These are phyloP conservation scores for Tillandsia leiboldiana DNA, from an alignment of 176 grass and related monocot species.

Conservation along the genomic window DNA sequence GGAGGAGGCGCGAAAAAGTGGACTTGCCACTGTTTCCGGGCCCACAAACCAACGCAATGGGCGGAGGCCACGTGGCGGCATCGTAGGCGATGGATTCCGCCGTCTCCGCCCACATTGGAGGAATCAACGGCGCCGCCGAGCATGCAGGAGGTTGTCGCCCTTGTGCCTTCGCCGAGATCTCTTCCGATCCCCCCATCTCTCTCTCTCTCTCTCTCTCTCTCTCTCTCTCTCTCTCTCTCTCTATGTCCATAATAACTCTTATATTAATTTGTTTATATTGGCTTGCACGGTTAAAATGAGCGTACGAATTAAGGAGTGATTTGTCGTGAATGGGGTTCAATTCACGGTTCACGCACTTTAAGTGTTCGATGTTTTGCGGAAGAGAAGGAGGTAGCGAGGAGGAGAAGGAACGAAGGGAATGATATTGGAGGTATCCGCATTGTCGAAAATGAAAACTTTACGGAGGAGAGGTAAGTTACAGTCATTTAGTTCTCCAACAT, in stretches of 20 bases:
- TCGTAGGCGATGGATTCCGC: slow-evolving; percentile 50
- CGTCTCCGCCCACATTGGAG: slow-evolving; percentile 37
- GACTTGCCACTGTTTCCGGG: slow-evolving; percentile 67
- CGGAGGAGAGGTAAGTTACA: too few relatives aligned
- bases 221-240: background rate
- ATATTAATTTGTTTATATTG: background rate
- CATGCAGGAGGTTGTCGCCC: background rate
- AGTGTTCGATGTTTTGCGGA: too few relatives aligned
- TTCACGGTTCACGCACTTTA: too few relatives aligned
- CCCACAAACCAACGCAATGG: slow-evolving; percentile 49
- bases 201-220: background rate
- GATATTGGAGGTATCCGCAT: too few relatives aligned
- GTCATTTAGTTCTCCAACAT: too few relatives aligned
- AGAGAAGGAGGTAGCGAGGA: too few relatives aligned
- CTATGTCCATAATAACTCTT: background rate
- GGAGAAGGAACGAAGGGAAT: too few relatives aligned
- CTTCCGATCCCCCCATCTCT: background rate
- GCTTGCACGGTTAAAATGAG: background rate
- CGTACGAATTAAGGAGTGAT: too few relatives aligned
- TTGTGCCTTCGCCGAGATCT: background rate
- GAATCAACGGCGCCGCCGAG: background rate
- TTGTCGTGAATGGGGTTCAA: too few relatives aligned
- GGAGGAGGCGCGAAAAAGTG: slow-evolving; percentile 53
- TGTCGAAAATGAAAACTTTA: too few relatives aligned
- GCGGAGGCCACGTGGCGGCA: slow-evolving; percentile 54